These are phyloP conservation scores for Erodium texanum DNA, from an alignment of 441 rosid genomes.

Conservation along the genomic window DNA sequence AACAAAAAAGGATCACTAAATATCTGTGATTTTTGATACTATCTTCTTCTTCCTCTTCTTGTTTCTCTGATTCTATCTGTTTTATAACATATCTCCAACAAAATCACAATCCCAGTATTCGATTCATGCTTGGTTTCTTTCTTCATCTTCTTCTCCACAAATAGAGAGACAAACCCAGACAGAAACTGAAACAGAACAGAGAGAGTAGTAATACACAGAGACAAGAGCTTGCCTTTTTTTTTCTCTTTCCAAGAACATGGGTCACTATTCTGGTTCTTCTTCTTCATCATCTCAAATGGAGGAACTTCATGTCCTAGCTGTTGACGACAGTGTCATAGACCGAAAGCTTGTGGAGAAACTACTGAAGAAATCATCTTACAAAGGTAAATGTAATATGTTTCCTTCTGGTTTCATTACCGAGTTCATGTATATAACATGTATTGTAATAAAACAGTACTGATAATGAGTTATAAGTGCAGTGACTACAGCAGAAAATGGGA, in stretches of 20 bases:
- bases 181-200: too few relatives aligned
- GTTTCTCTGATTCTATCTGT: not conserved
- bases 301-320: constrained; percentile 73
- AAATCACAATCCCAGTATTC: not conserved
- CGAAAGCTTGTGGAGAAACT: constrained; percentile 61
- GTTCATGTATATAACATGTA: not conserved
- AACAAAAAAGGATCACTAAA: constrained; percentile 49
- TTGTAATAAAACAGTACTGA: not conserved
- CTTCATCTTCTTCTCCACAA: not conserved
- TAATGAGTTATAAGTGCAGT: constrained; percentile 28
- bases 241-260: too few relatives aligned
- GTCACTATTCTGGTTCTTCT: not conserved
- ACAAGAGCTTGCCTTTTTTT: too few relatives aligned
- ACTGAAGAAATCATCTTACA: constrained; percentile 71
- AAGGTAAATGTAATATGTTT: constrained; percentile 34
- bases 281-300: constrained; percentile 18
- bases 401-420: not conserved
- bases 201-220: too few relatives aligned
- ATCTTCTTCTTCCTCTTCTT: not conserved
- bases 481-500: constrained; percentile 73
- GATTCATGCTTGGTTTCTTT: not conserved
- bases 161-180: not conserved
- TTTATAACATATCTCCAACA: constrained; percentile 1
- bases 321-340: constrained; percentile 76
- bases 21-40: constrained; percentile 43